phyloP scores from a whole-genome alignment of 805 yeast genomes.

The Ogataea ganodermae region DNA sequence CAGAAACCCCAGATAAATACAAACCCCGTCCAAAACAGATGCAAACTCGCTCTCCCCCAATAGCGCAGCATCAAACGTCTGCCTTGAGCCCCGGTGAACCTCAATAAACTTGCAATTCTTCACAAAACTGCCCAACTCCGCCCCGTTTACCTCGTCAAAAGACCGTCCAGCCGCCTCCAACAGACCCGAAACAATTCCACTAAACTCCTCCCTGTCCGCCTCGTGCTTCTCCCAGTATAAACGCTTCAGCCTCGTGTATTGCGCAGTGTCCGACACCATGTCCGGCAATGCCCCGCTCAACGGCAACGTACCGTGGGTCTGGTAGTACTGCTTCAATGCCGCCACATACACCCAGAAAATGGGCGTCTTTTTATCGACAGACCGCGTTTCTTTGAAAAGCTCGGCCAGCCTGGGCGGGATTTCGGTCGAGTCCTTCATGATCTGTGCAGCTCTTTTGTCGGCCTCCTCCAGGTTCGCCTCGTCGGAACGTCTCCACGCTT shows the following conservation, averaged over 20 bases:
- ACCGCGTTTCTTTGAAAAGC: slow-evolving; percentile 27
- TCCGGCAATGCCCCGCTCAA: slow-evolving; percentile 79
- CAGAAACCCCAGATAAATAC: slow-evolving; percentile 47
- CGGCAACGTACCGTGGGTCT: slow-evolving; percentile 51
- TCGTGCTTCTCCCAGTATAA: slow-evolving; percentile 43
- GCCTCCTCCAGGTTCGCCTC: slow-evolving; percentile 39
- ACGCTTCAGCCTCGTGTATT: slow-evolving; percentile 2
- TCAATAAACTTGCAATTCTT: slow-evolving; percentile 58
- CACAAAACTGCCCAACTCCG: slow-evolving; percentile 52
- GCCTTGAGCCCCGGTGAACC: slow-evolving; percentile 49
- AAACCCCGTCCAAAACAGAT: slow-evolving; percentile 13
- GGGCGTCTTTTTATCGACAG: slow-evolving; percentile 28
- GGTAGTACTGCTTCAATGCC: slow-evolving; percentile 56
- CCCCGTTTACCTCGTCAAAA: slow-evolving; percentile 35
- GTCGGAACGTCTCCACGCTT: slow-evolving; percentile 26
- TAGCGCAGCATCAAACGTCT: slow-evolving; percentile 22
- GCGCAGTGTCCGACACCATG: slow-evolving; percentile 75
- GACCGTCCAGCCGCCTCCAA: slow-evolving; percentile 31
- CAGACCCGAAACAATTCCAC: slow-evolving; percentile 32
- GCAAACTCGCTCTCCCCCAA: slow-evolving; percentile 16
- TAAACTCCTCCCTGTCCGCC: slow-evolving; percentile 47
- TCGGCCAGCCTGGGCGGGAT: slow-evolving; percentile 31
- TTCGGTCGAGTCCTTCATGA: slow-evolving; percentile 39
- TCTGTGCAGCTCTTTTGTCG: slow-evolving; percentile 45
- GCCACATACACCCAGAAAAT: slow-evolving; percentile 63